These are phyloP conservation scores for Diphasiastrum complanatum DNA, from an alignment of 83 land plant genomes.

Conservation along the genomic window DNA sequence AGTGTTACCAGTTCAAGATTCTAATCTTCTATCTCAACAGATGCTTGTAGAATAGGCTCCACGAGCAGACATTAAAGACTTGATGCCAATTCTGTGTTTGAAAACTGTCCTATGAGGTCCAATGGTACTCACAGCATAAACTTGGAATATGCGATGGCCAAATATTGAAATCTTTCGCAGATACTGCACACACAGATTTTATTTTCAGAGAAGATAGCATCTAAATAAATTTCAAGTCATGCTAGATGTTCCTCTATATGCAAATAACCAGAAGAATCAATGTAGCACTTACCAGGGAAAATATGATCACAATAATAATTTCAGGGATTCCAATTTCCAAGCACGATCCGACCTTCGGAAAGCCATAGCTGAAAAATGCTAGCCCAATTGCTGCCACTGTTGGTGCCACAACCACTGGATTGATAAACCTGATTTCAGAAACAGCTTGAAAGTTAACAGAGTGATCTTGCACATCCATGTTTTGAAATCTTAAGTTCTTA, in stretches of 20 bases:
- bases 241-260: background rate
- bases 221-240: background rate
- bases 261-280: no score
- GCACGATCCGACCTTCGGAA: constrained; percentile 82
- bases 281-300: constrained; percentile 85
- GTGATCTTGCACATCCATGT: no score
- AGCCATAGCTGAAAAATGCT: constrained; percentile 90
- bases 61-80: no score
- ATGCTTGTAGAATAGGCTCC: no score
- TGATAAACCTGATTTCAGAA: constrained; percentile 59
- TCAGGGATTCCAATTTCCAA: constrained; percentile 89
- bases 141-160: constrained; percentile 83
- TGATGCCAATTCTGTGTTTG: no score
- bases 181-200: constrained; percentile 51
- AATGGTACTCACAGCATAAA: constrained; percentile 88
- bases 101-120: no score
- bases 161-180: constrained; percentile 77
- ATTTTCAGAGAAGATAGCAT: background rate
- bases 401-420: constrained; percentile 95
- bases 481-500: no score
- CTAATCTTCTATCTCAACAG: no score
- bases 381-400: constrained; percentile 96
- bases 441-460: no score
- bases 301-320: constrained; percentile 60
- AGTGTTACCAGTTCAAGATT: no score